Base-by-base conservation (phyloP, 345 rosid species). In the Aquilaria malaccensis region DNA sequence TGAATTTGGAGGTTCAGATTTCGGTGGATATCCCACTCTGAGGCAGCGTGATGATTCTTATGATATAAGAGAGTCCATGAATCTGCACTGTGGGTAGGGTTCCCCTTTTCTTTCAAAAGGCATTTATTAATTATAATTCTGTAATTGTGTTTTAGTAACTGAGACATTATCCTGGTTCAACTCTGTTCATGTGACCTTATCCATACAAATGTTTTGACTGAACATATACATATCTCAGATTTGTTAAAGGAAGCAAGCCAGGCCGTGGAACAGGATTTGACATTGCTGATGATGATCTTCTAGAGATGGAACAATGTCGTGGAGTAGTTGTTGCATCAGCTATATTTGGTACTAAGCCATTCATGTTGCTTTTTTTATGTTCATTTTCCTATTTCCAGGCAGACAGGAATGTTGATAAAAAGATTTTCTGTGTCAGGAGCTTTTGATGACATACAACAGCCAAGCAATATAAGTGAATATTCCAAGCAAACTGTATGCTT, bases 271-370 rank as follows among this genome's bases (percentile, higher is more conserved):
- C 96, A 62, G 96, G 99, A 72, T 95, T 76, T 69, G 96, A 95
- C 77, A 84, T 95, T 47, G 88, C 86, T 33, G 94, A 86, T 61
- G 66, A 62, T 63, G 98, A 95, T 72, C 84, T 95, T 71, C 83
- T 80, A 70, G 87, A 82, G 32, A 95, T 95, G 99, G 89, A 85
- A 70, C 85, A 82, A 69, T 95, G 98, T 69, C 73, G 60, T 59
- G 96, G 96, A 56, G 79, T 95, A 69, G 95, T 91, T 66, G 99
- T 95, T 77, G 86, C 90, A 33, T 91, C 99, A 51, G 97, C 99
- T 60, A 89, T 95, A 67, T 95, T 95, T 68, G 96, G 99, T 95
- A 88, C 31, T 50, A 61, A 67, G 70, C 67, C 4, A 30, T 59
- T 7, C 70, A 55, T 33, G 15, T 14, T 61, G 30, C 43, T 52